Base-by-base conservation (phyloP, 768 basidiomycete species). In the Rhodotorula graminis region DNA sequence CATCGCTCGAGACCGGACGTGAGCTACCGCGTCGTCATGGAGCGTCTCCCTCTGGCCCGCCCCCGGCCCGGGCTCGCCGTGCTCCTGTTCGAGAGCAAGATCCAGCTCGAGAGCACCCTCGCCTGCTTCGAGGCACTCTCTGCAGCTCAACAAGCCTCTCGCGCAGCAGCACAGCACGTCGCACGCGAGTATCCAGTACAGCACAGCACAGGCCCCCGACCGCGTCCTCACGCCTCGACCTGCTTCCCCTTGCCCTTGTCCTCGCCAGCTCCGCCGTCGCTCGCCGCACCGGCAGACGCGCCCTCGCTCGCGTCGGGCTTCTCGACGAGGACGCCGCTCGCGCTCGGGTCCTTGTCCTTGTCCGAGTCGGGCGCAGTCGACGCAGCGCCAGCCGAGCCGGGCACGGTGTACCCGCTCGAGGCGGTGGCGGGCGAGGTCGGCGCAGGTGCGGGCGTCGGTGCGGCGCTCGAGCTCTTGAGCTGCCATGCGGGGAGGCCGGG, bases 401-500 rank as follows among this genome's bases (percentile, higher is more conserved):
- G 44, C n/a, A 59, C 68, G 25, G 18, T 27, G 55, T 52, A 58
- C 49, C 47, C 18, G 47, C 53, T 25, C 23, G 23, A 25, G 23
- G 25, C 56, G 33, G n/a, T n/a, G n/a, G 21, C 15, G 8, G 56
- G 19, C 31, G 56, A 10, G 2, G 33, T 16, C 5, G 29, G 50
- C 33, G 55, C 33, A 4, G 53, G 49, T 14, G 78, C 6, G 19
- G 64, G 10, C 1, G 53, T 40, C 29, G 57, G 19, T 27, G 79
- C 47, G 23, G 77, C 49, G 21, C 77, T 49, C 27, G 64, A 78
- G 59, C 83, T 83, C 27, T 88, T 86, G 62, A 96, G 83, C 79
- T 97, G 94, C 94, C 94, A 97, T 14, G 91, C 85, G 6, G 94
- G 94, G 78, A 97, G 93, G 29, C 80, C 76, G 0, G 79, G 80